A percentile compares a stretch with the other conserved stretches of the same genome.
Conservation (phyloP, 2,329 filamentous ascomycete species). For the Ophiosphaerella narmari region DNA sequence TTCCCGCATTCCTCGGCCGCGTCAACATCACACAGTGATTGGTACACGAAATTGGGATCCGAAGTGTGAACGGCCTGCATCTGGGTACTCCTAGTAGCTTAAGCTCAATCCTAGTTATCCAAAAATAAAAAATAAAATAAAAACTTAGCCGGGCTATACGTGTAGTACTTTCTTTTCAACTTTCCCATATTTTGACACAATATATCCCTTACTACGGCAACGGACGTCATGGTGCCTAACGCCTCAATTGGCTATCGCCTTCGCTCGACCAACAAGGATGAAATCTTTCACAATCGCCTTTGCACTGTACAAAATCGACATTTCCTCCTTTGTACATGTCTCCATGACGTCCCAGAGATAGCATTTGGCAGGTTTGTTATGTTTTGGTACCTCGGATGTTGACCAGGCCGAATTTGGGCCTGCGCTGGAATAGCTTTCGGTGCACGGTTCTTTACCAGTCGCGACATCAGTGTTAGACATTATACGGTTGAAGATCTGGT, state of each 20-base stretch:
- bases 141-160: too few species aligned
- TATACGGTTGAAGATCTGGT: constrained; percentile 55
- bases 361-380: constrained; percentile 5
- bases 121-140: too few species aligned
- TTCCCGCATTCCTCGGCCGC: too few species aligned
- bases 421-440: not conserved
- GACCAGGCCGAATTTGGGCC: constrained; percentile 9
- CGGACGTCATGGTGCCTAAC: too few species aligned
- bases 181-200: too few species aligned
- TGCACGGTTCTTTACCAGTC: constrained; percentile 48
- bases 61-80: too few species aligned
- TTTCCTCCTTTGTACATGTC: constrained; percentile 15
- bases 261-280: constrained; percentile 11
- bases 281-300: constrained; percentile 9
- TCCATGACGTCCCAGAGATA: constrained; percentile 19
- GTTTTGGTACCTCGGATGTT: not conserved
- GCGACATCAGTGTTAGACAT: constrained; percentile 55
- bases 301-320: constrained; percentile 5
- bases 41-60: too few species aligned
- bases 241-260: not conserved
- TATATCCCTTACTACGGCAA: too few species aligned
- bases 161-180: too few species aligned
- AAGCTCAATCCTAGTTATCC: too few species aligned
- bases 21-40: too few species aligned
- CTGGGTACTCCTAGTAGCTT: too few species aligned